Base-by-base conservation (phyloP, 768 basidiomycete genomes). In the Suillus plorans region DNA sequence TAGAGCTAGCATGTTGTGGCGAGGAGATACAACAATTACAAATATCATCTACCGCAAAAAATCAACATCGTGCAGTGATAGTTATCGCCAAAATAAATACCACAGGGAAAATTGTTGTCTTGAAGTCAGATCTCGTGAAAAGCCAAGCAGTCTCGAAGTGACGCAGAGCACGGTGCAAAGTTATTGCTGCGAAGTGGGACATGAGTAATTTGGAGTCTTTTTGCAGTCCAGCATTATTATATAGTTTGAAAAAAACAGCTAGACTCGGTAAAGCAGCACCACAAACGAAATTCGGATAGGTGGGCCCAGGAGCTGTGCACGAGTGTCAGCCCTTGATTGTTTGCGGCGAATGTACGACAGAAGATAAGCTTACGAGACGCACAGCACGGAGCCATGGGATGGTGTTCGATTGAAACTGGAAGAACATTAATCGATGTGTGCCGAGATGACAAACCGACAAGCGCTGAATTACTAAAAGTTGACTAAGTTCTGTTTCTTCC, bases 81-180 rank as follows among this genome's bases (percentile, higher is more conserved):
- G 16, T 9, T 18, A 4, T 31, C 9, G 3, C 8, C 16, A 8
- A 9, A 20, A 31, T n/a, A 65, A 69, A 62, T 64, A 80, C 79
- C 22, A 75, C 69, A 0, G 79, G 79, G 63, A 80, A 63, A 20
- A 80, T 63, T 10, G 72, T 74, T 10, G 78, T 75, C 64, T 78
- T 76, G 66, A 63, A 73, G 63, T 80, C 79, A 6, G 79, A 71
- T 20, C 66, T 67, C 9, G 76, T 79, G 65, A 79, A 79, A 56
- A 79, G 73, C 66, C 69, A 77, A 10, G 71, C 50, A 6, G 77
- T 78, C 42, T 72, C 56, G 63, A 69, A 50, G 71, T 71, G 63
- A 68, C 0, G 50, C 8, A 52, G 16, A 16, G 8, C 28, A 52
- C 4, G 1, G 16, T 16, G 50, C 50, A 52, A 18, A 28, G 50